Conservation (phyloP, 2,329 filamentous ascomycete species). For the Botrytis squamosa region DNA sequence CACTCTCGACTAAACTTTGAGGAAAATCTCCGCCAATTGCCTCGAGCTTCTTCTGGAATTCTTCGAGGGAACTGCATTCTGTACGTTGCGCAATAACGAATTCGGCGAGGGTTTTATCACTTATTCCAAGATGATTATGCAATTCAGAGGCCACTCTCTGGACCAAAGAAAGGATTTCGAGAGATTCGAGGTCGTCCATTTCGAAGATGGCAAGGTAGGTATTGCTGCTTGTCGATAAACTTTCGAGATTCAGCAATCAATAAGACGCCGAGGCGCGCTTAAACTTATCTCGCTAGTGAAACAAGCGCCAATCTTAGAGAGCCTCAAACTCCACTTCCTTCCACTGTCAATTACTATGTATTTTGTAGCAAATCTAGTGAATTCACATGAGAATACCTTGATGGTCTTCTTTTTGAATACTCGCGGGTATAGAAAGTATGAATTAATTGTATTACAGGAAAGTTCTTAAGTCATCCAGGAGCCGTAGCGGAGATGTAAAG, state of each 20-base stretch:
- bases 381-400: too few species aligned
- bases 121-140: conserved; percentile 88
- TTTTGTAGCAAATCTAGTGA: neutral
- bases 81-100: conserved; percentile 90
- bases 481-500: too few species aligned
- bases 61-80: conserved; percentile 65
- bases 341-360: neutral
- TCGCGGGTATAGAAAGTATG: neutral
- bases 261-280: conserved; percentile 6
- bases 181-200: conserved; percentile 70
- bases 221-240: conserved; percentile 11
- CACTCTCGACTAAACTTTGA: conserved; percentile 80
- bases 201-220: conserved; percentile 13
- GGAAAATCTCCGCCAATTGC: conserved; percentile 76
- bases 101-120: conserved; percentile 92
- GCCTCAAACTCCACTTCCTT: neutral
- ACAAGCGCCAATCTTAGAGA: neutral
- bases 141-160: conserved; percentile 93
- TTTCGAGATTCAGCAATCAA: conserved; percentile 3
- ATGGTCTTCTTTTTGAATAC: neutral
- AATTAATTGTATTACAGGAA: neutral
- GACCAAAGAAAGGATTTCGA: conserved; percentile 91
- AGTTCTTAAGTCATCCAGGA: neutral
- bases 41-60: conserved; percentile 75
- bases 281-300: neutral